Evolutionary conservation across 192 early-diverging fungal species (phyloP).

Genomic region (Podila minutissima): DNA sequence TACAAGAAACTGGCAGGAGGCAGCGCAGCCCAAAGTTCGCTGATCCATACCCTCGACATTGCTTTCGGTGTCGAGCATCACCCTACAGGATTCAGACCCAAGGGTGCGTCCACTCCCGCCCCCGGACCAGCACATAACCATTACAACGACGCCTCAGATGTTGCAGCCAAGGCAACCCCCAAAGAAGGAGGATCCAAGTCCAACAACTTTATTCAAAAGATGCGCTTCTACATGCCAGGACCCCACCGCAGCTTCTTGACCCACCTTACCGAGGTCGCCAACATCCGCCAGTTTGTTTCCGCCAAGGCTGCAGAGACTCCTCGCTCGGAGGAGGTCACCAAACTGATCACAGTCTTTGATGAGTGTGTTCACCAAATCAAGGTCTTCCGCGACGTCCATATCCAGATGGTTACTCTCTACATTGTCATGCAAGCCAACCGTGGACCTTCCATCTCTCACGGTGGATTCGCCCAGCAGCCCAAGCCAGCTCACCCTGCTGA

Average conservation of each 20-base stretch:
- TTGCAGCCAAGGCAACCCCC: neutral
- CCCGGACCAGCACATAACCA: conserved; percentile 7
- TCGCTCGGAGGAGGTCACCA: conserved; percentile 21
- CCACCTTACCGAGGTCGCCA: conserved; percentile 71
- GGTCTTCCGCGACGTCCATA: conserved; percentile 89
- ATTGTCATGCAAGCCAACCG: conserved; percentile 87
- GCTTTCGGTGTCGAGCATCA: conserved; percentile 89
- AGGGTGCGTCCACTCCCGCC: neutral
- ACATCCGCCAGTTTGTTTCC: conserved; percentile 73
- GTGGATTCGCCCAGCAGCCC: conserved; percentile 57
- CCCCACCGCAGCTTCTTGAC: conserved; percentile 88
- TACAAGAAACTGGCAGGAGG: conserved; percentile 89
- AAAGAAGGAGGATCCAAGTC: conserved; percentile 33
- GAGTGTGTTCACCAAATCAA: conserved; percentile 83
- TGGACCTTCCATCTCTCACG: conserved; percentile 71
- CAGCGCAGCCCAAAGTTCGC: conserved; percentile 93
- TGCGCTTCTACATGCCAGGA: conserved; percentile 94
- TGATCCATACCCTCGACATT: conserved; percentile 92
- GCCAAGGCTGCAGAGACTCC: conserved; percentile 16
- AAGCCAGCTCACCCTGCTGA: neutral
- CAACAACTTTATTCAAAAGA: conserved; percentile 84
- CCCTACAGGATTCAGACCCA: conserved; percentile 68
- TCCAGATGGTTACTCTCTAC: conserved; percentile 92
- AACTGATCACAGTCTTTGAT: conserved; percentile 81
- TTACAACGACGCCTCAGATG: conserved; percentile 13